These are phyloP conservation scores for Prinsepia uniflora DNA, from an alignment of 306 rosid genomes.

Conservation along the genomic window DNA sequence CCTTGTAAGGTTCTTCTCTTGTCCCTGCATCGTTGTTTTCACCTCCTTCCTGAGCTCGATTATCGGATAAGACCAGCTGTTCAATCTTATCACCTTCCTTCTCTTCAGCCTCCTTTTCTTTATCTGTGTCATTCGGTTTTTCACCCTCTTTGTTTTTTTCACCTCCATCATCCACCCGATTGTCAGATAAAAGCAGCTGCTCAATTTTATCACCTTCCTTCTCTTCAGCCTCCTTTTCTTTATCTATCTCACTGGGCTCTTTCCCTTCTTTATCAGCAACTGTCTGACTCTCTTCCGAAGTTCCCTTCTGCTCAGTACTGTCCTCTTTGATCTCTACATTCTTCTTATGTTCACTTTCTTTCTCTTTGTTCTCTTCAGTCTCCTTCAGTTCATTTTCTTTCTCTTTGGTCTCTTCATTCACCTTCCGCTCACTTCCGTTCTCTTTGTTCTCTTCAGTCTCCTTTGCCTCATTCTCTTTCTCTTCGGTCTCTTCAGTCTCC, in stretches of 20 bases:
- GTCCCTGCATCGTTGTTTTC: slow-evolving; percentile 42
- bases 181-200: slow-evolving; percentile 44
- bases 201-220: slow-evolving; percentile 40
- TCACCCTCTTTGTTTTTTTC: slow-evolving; percentile 38
- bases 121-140: slow-evolving; percentile 26
- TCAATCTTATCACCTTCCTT: slow-evolving; percentile 42
- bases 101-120: slow-evolving; percentile 34
- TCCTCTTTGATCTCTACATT: slow-evolving; percentile 13
- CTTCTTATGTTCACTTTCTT: slow-evolving; percentile 11
- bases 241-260: slow-evolving; percentile 30
- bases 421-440: slow-evolving; percentile 10
- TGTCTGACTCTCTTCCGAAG: slow-evolving; percentile 3
- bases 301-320: slow-evolving; percentile 11
- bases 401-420: slow-evolving; percentile 22
- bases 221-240: slow-evolving; percentile 34
- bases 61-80: slow-evolving; percentile 44
- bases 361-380: slow-evolving; percentile 19
- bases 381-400: slow-evolving; percentile 23
- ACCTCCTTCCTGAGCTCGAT: slow-evolving; percentile 53
- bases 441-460: slow-evolving; percentile 15
- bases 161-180: slow-evolving; percentile 53
- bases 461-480: neutral
- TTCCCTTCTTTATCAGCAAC: slow-evolving; percentile 42
- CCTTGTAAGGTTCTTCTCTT: slow-evolving; percentile 69
- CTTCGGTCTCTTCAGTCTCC: neutral